phyloP scores from a whole-genome alignment of 225 moss, liverwort and hornwort genomes.

The Straminergon stramineum region DNA sequence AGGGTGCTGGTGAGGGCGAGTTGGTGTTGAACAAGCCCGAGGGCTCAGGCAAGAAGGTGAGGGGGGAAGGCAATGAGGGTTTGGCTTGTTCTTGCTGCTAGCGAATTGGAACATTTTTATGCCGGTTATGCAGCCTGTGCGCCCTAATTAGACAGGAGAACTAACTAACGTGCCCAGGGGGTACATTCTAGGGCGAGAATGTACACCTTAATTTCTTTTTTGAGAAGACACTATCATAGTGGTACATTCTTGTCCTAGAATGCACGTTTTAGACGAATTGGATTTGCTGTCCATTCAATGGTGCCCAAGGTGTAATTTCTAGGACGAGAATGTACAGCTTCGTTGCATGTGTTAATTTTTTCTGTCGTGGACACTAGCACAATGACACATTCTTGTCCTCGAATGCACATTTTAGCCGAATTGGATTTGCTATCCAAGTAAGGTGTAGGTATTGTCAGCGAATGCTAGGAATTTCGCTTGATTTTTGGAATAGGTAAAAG shows the following conservation, averaged over 20 bases:
- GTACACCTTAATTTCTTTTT: not conserved
- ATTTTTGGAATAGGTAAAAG: not conserved
- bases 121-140: not conserved
- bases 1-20: constrained; percentile 13
- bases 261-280: not conserved
- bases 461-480: not conserved
- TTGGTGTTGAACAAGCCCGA: constrained; percentile 22
- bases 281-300: not conserved
- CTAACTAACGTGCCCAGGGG: not conserved
- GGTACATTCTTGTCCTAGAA: not conserved
- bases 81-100: not conserved
- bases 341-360: not conserved
- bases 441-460: not conserved
- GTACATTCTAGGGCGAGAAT: not conserved
- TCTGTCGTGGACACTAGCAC: not conserved
- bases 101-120: not conserved
- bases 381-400: not conserved
- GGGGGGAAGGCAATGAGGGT: not conserved
- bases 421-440: not conserved
- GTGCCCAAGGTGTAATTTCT: not conserved
- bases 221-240: not conserved
- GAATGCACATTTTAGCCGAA: not conserved
- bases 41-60: constrained; percentile 48
- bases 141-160: not conserved
- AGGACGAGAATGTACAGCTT: not conserved